Evolutionary conservation across 2,329 filamentous ascomycete species (phyloP), one percentile per base, ranked within the genome.

Genomic region (Emergomyces africanus): DNA sequence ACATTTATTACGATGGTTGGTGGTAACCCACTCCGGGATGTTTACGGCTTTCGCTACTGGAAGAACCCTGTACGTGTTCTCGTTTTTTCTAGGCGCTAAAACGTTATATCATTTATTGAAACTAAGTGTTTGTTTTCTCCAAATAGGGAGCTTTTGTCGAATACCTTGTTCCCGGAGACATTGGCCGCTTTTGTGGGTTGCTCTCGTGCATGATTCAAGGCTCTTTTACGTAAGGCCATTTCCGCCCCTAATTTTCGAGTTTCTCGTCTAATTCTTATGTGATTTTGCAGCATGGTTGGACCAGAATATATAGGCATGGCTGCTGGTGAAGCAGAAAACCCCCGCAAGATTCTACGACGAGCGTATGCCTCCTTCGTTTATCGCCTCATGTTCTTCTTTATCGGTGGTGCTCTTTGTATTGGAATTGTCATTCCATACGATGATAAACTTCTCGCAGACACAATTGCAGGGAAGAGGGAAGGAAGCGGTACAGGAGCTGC

Each of bases 1-100:
- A 90, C 89, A 2, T 88, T 94, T 65, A 77, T 94, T 61, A 84
- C 85, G 60, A 90, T 91, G 84, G 76, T 92, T 0, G 89, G 88
- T 8, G 89, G 86, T 1, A 91, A 91, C 65, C 88, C 89, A 0
- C 69, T 82, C 0, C 77, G 81, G 56, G 85, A 89, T 64, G 75
- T 79, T 0, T 87, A 88, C 62, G 87, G 87, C 0, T 90, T 90
- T 67, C 79, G 83, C 18, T 81, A 84, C 66, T 87, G 83, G 75
- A 70, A 66, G 5, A 62, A 75, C 33, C 86, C 87, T 0, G 86
- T 67, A 28, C 1, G 61, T 61, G 25, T 9, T 18, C 18, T 42
- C 10, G 12, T 5, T 18, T 9, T 46, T 18, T n/a, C n/a, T 44
- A 10, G 14, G 18, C 20, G 28, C 14, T 55, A 3, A 53, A 39